Evolutionary conservation across 1,284 basidiomycete species (phyloP), one percentile per base, ranked within the genome.

Genomic region (Heterobasidion parviporum): DNA sequence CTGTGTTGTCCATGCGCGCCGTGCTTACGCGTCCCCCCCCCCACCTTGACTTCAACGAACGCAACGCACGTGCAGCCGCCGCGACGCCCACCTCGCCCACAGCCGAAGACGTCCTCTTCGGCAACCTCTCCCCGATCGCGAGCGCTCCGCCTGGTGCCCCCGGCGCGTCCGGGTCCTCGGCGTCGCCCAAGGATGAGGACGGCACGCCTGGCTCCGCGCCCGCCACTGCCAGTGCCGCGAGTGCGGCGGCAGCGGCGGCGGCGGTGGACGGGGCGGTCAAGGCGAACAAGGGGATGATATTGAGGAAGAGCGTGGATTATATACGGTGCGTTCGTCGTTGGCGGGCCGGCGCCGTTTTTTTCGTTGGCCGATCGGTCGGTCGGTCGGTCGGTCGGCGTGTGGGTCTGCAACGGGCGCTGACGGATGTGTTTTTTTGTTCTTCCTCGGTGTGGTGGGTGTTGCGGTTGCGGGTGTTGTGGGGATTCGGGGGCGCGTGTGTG

Each of bases 231-330:
- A 52, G 61, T 51, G 54, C 61, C 61, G 33, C 60, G 43, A 64
- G 26, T 5, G 26, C 26, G 5, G 26, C 26, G 26, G 57, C 34
- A 60, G 56, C 33, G 62, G 62, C 36, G 32, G 62, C 54, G 32
- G 59, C 56, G 43, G 65, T 54, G n/a, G 65, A 67, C 20, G 65
- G 62, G n/a, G 72, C 67, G 6, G 74, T 89, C 51, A 93, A 93
- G 67, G 91, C 91, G 47, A 94, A 94, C 72, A 94, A 94, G 75
- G 91, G 91, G 44, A 89, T 93, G 82, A 92, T 94, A 54, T 70
- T 94, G 44, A 72, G 87, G 62, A 93, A 93, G 80, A 89, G 85
- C 57, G 92, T 94, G 35, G 91, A 93, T 64, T 94, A 94, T 65
- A 94, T 94, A 56, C 74, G 87, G 74, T 84, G 59, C 41, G 76